Conservation (phyloP, 805 yeast species). For the Pichia occidentalis region DNA sequence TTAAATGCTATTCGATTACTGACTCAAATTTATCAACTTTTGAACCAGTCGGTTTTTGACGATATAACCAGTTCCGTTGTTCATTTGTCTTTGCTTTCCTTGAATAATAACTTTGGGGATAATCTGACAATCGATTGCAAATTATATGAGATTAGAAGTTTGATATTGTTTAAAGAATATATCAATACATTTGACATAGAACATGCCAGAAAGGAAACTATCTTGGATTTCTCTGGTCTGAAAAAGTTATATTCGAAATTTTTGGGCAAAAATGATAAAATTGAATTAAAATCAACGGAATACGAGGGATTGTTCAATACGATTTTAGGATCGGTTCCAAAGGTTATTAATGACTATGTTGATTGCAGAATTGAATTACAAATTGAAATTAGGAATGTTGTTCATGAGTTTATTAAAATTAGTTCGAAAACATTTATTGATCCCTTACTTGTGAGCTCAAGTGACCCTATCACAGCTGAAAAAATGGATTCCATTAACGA, state of each 20-base stretch:
- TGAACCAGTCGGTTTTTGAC: slow-evolving; percentile 74
- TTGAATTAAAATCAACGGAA: slow-evolving; percentile 11
- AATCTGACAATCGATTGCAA: slow-evolving; percentile 54
- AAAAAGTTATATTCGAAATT: slow-evolving; percentile 35
- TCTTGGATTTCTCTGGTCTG: slow-evolving; percentile 77
- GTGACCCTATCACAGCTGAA: neutral
- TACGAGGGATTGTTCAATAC: slow-evolving; percentile 19
- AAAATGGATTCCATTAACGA: neutral
- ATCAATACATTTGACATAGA: slow-evolving; percentile 75
- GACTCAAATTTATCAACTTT: slow-evolving; percentile 72
- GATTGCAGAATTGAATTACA: slow-evolving; percentile 73
- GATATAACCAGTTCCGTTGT: slow-evolving; percentile 84
- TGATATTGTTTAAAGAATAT: slow-evolving; percentile 63
- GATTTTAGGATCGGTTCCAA: slow-evolving; percentile 60
- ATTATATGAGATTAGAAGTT: slow-evolving; percentile 63
- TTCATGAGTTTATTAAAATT: slow-evolving; percentile 60
- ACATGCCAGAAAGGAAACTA: slow-evolving; percentile 61
- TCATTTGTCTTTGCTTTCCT: slow-evolving; percentile 63
- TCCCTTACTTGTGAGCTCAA: neutral
- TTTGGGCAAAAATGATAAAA: neutral
- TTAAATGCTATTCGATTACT: slow-evolving; percentile 61
- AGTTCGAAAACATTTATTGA: slow-evolving; percentile 43
- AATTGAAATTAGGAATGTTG: slow-evolving; percentile 61
- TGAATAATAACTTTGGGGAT: slow-evolving; percentile 45
- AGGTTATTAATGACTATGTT: slow-evolving; percentile 71